Evolutionary conservation across 1,284 basidiomycete genomes (phyloP), one percentile per base, ranked within the genome.

Genomic region (Pseudomicrostroma phylloplanum): DNA sequence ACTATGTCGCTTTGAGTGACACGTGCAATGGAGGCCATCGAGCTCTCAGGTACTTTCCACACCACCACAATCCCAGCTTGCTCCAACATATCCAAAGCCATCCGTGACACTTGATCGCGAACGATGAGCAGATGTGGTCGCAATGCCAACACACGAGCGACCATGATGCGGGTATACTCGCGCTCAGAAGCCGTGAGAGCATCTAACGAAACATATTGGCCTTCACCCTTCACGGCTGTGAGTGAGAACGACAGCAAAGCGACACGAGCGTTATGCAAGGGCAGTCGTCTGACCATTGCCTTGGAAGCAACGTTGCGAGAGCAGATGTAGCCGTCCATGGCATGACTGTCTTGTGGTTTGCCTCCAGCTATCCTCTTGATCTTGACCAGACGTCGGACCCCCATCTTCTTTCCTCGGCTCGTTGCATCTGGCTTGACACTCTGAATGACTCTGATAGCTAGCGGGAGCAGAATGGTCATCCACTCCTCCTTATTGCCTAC

Each of bases 351-450:
- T 39, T 83, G 85, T 41, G 93, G 92, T 57, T 85, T 83, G 12
- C 96, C 96, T 13, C 96, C 96, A 0, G 96, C 93, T 19, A 98
- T 89, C 80, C 96, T 94, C 83, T 99, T 98, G 80, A 63, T 93
- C 82, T 98, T 98, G 68, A 98, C 91, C 71, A 96, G 96, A 30
- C 89, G 85, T 55, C 94, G 85, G 21, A 96, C 89, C 79, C 98
- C 94, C 85, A 96, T 93, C 39, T 80, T 80, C 72, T 96, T 92
- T 59, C 91, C 89, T 1, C 26, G n/a, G 15, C 79, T 80, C 12
- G 80, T 79, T 1, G 82, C 79, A 51, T 82, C 79, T 8, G 77
- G 71, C 40, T 68, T 72, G 46, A 79, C 69, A 9, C 70, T 67
- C 15, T 71, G 69, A 55, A 76, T 61, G 42, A 75, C 75, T 23